Evolutionary conservation across 78 protist species (phyloP), one percentile per base, ranked within the genome.

Genomic region (Parvularia atlantis): DNA sequence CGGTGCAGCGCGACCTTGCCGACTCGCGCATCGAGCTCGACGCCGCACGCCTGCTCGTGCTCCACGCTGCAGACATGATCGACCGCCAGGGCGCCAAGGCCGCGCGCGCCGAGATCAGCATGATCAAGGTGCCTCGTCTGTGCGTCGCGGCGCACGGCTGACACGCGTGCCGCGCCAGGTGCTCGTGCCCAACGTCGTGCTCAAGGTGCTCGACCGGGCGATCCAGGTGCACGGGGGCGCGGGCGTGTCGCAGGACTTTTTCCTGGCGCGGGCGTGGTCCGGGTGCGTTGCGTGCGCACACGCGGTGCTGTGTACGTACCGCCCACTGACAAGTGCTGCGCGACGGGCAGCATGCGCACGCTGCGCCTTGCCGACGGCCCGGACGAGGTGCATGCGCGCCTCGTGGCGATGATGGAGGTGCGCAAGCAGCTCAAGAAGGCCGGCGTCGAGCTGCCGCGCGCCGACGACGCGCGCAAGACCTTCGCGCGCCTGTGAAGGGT

Each of bases 321-420:
- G n/a, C n/a, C n/a, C n/a, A n/a, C n/a, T n/a, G n/a, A n/a, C n/a
- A n/a, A n/a, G n/a, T n/a, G n/a, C n/a, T n/a, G n/a, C n/a, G n/a
- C n/a, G n/a, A n/a, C n/a, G n/a, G n/a, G n/a, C n/a, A n/a, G n/a
- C n/a, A n/a, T 54, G 13, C 83, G 91, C 39, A 39, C 78, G 1
- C 82, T 86, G 22, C 80, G 88, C 7, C 2, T 83, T n/a, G 91
- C 91, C 11, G 91, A 86, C 59, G 91, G 91, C 9, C 91, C 91
- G 2, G 88, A 80, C 65, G 84, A 75, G 58, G 88, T 73, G 9
- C 74, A 57, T 13, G 1, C 1, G 66, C 46, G 5, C 16, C 2
- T 44, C 30, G 22, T 60, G 11, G 66, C 66, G 19, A 16, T 2
- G 10, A 10, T 22, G 39, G 66, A 60, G 44, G 33, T 54, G n/a